Conservation (phyloP, 2,329 filamentous ascomycete species). For the Annulohypoxylon truncatum region DNA sequence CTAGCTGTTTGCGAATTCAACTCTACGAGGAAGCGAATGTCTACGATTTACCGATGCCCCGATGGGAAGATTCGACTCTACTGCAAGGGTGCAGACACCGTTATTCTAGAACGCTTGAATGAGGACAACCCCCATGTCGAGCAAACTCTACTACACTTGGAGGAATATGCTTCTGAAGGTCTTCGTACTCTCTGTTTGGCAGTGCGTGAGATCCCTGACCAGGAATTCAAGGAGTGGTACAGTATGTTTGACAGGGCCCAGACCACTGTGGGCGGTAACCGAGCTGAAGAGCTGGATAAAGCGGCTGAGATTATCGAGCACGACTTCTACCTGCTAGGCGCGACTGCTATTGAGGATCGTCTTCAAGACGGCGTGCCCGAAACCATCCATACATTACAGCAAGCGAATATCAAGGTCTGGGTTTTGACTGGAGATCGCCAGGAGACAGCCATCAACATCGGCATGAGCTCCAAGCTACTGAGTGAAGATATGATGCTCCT, state of each 20-base stretch:
- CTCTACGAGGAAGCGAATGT: constrained; percentile 97
- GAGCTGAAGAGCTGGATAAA: constrained; percentile 95
- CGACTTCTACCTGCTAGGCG: constrained; percentile 89
- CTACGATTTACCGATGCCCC: constrained; percentile 93
- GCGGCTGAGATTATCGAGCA: constrained; percentile 95
- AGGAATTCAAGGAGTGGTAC: constrained; percentile 89
- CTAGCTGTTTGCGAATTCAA: constrained; percentile 99
- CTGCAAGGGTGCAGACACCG: constrained; percentile 96
- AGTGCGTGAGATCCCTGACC: constrained; percentile 90
- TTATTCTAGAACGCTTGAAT: constrained; percentile 91
- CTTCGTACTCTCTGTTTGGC: constrained; percentile 93
- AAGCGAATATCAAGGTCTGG: constrained; percentile 98
- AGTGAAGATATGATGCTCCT: constrained; percentile 98
- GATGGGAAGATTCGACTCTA: constrained; percentile 95
- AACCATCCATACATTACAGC: constrained; percentile 96
- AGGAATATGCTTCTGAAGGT: constrained; percentile 97
- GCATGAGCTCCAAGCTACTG: constrained; percentile 98
- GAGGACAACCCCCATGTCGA: constrained; percentile 89
- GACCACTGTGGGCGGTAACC: constrained; percentile 91
- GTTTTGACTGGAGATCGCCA: constrained; percentile 97
- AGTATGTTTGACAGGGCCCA: constrained; percentile 86
- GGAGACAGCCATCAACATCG: constrained; percentile 99
- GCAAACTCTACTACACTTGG: constrained; percentile 90
- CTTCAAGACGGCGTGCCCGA: constrained; percentile 97
- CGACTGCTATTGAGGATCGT: constrained; percentile 96